Evolutionary conservation across 768 basidiomycete genomes (phyloP), one percentile per base, ranked within the genome.

Genomic region (Boletus speciosus): DNA sequence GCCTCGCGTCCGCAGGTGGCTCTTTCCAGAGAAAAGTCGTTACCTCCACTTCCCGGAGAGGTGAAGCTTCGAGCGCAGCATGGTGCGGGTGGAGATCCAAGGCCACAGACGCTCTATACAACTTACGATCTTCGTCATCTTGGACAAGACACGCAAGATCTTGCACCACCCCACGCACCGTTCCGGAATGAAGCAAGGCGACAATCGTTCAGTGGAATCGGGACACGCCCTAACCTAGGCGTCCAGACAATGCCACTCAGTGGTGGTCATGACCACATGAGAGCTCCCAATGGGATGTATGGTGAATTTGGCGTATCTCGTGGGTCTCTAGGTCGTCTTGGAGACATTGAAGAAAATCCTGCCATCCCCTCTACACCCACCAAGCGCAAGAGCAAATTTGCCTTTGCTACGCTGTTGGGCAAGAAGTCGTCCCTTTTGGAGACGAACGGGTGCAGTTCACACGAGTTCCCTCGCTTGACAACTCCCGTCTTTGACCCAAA

Each of bases 321-420:
- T 21, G 73, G 79, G 56, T 85, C 85, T 6, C 74, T 89, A 29
- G 72, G 73, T 23, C 66, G 70, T 46, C 64, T 70, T 48, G 63
- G 63, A 51, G 71, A 67, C 25, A 67, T 71, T 12, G 65, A 66
- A 16, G 68, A 65, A 46, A 63, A 64, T 41, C 61, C 65, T 31
- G 42, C 65, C 2, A 42, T 52, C 27, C 71, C 71, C n/a, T 66
- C 69, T 14, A 68, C 70, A 9, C 68, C 77, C 0, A 64, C 76
- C 15, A 89, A 89, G 66, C 80, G 89, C 38, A 86, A 84, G 69
- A 90, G 84, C 70, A 84, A 77, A 60, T 91, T 92, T 65, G 84
- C 85, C 36, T 69, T 92, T 41, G 72, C 83, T 12, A 76, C 83
- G 12, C 65, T 92, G 7, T 73, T 91, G n/a, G 85, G 87, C 5